Percentiles rank a stretch among this genome's conserved stretches.
phyloP scores from a whole-genome alignment of 345 rosid species.

The Salix exigua region DNA sequence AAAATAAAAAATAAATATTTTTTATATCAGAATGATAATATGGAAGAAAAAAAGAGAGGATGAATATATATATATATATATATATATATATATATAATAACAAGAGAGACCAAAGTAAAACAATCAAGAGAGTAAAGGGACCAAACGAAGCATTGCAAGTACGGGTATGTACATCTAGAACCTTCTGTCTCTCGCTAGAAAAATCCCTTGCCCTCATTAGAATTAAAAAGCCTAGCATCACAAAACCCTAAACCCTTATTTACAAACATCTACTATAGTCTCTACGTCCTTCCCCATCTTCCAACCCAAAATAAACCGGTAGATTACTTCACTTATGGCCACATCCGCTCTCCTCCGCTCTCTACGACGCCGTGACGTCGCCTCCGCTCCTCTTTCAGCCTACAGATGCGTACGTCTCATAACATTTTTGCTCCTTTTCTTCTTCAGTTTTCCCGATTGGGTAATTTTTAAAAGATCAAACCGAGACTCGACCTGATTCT shows the following conservation, averaged over 20 bases:
- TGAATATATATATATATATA: background rate
- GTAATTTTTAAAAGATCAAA: background rate
- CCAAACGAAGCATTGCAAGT: background rate
- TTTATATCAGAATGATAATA: no score
- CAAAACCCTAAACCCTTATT: constrained; percentile 25
- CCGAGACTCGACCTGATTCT: background rate
- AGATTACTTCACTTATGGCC: constrained; percentile 42
- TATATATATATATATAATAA: background rate
- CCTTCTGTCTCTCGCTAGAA: constrained; percentile 5
- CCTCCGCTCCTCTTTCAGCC: constrained; percentile 50
- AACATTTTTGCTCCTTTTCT: background rate
- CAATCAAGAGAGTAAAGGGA: background rate
- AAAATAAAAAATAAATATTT: no score
- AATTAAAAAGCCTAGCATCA: background rate
- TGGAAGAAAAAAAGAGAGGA: background rate
- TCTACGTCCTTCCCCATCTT: no score
- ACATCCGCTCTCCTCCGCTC: constrained; percentile 60
- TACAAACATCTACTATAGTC: background rate
- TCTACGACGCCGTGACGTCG: constrained; percentile 63
- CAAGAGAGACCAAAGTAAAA: background rate
- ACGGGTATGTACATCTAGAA: background rate
- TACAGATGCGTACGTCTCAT: constrained; percentile 52
- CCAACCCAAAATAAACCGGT: no score
- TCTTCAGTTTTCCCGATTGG: background rate
- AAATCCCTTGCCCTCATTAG: background rate